Percentiles rank a stretch among this genome's conserved stretches.
Conservation (phyloP, 345 rosid genomes). For the Gossypium raimondii region DNA sequence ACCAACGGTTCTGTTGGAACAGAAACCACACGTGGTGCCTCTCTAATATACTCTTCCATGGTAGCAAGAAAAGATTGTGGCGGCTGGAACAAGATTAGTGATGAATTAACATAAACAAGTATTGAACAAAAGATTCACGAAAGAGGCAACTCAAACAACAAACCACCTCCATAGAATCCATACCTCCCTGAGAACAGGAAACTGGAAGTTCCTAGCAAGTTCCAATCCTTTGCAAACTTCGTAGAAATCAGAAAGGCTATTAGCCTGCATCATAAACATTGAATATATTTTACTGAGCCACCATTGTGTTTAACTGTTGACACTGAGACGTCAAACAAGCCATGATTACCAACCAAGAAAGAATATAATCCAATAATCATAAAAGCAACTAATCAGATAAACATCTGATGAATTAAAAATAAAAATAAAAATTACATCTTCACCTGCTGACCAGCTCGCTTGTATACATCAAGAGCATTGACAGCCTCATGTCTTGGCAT, state of each 20-base stretch:
- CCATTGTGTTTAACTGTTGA: not conserved
- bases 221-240: constrained; percentile 94
- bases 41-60: constrained; percentile 97
- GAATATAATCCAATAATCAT: not conserved
- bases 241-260: constrained; percentile 83
- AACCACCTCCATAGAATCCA: constrained; percentile 11
- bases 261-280: constrained; percentile 57
- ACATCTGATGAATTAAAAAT: not conserved
- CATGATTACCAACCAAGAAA: not conserved
- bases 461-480: constrained; percentile 75
- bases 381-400: not conserved
- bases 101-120: not conserved
- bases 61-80: constrained; percentile 91
- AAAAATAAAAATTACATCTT: constrained; percentile 18
- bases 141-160: constrained; percentile 1
- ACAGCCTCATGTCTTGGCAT: constrained; percentile 96
- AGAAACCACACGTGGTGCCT: constrained; percentile 83
- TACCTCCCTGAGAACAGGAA: constrained; percentile 94
- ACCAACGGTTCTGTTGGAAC: constrained; percentile 76
- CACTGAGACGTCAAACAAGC: not conserved
- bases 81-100: constrained; percentile 46
- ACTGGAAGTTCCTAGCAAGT: constrained; percentile 96
- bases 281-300: constrained; percentile 7
- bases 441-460: constrained; percentile 89
- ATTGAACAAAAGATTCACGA: not conserved